These are phyloP conservation scores for Chrysoporthe austroafricana DNA, from an alignment of 2,329 filamentous ascomycete species.

Conservation along the genomic window DNA sequence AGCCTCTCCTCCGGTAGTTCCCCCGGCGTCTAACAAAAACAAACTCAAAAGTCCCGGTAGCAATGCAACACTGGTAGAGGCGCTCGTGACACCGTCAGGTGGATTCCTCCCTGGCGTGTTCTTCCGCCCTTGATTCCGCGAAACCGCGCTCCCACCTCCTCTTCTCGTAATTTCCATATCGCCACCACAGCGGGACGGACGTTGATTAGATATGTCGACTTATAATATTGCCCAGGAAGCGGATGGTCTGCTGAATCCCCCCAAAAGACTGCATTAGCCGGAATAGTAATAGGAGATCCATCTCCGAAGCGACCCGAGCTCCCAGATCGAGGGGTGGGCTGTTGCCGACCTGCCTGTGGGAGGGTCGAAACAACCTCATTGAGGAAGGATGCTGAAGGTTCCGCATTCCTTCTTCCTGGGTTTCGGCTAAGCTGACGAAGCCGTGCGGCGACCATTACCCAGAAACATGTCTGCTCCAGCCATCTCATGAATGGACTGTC, in stretches of 20 bases:
- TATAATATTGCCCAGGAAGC: not conserved
- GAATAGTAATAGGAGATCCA: not conserved
- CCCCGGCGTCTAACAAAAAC: not conserved
- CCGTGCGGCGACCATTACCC: not conserved
- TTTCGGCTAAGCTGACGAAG: not conserved
- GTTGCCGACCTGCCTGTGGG: not conserved
- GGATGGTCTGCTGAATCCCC: not conserved
- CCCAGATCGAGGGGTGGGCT: not conserved
- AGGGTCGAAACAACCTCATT: not conserved
- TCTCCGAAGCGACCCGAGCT: not conserved
- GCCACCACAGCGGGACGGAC: not conserved
- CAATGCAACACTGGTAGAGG: not conserved
- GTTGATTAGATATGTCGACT: not conserved
- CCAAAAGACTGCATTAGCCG: not conserved
- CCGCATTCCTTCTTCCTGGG: not conserved
- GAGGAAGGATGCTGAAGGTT: not conserved
- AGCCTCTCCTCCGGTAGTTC: not conserved
- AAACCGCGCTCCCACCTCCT: not conserved
- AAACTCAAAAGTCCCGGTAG: not conserved
- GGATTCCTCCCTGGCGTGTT: not conserved
- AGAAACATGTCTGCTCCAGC: not conserved
- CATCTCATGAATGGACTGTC: not conserved
- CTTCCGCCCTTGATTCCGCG: not conserved
- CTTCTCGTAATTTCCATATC: not conserved
- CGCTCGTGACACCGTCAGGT: not conserved